Conservation (phyloP, 306 rosid species). For the Lotus japonicus region DNA sequence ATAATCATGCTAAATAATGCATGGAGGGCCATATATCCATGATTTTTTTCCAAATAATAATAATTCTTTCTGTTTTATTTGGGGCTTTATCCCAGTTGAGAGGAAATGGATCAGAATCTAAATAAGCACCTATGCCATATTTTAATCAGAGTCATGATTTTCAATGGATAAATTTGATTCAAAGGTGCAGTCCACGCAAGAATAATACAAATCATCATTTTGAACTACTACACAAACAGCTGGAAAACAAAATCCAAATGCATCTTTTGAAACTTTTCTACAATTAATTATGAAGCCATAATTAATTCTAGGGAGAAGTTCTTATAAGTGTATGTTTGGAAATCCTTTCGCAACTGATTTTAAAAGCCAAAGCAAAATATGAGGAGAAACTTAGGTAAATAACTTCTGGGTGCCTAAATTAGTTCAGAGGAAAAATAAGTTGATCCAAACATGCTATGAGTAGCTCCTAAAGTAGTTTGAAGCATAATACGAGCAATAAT, state of each 20-base stretch:
- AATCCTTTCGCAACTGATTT: too few relatives aligned
- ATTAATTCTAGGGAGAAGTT: too few relatives aligned
- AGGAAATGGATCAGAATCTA: background rate
- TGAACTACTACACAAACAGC: background rate
- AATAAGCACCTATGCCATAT: constrained; percentile 2
- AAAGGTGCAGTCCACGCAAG: constrained; percentile 8
- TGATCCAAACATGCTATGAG: too few relatives aligned
- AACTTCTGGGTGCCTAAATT: too few relatives aligned
- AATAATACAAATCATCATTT: background rate
- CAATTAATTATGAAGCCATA: too few relatives aligned
- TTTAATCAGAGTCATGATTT: background rate
- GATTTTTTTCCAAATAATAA: too few relatives aligned
- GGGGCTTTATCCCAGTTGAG: background rate
- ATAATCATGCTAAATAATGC: background rate
- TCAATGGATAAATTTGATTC: background rate
- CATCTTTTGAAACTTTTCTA: background rate
- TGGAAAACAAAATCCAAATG: background rate
- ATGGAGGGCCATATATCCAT: constrained; percentile 4
- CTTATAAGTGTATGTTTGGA: too few relatives aligned
- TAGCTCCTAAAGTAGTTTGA: too few relatives aligned
- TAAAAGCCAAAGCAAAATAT: too few relatives aligned
- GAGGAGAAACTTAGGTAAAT: too few relatives aligned
- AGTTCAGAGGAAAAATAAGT: too few relatives aligned
- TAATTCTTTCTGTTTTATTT: background rate
- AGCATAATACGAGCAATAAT: background rate